Percentiles rank a stretch among this genome's conserved stretches.
These are phyloP conservation scores for Colletotrichum somersetense DNA, from an alignment of 2,329 filamentous ascomycete species.

Conservation along the genomic window DNA sequence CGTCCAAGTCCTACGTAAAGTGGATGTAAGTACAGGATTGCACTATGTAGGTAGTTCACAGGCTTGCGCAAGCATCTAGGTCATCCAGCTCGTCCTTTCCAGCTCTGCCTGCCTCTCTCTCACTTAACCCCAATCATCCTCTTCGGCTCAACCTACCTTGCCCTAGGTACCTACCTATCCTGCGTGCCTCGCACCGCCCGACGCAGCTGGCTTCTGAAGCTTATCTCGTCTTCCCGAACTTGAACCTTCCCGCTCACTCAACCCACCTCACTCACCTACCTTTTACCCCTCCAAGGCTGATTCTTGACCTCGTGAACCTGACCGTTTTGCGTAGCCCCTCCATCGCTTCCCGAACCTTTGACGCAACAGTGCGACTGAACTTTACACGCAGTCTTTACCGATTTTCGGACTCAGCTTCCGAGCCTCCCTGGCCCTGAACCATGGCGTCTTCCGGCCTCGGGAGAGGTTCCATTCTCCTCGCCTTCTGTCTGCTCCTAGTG, in stretches of 20 bases:
- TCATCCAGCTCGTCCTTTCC: background rate
- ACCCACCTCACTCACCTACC: background rate
- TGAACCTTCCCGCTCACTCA: slow-evolving; percentile 25
- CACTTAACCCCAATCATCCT: background rate
- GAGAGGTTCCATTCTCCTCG: slow-evolving; percentile 65
- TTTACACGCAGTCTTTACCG: slow-evolving; percentile 25
- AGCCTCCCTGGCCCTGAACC: slow-evolving; percentile 33
- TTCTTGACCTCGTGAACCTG: slow-evolving; percentile 21
- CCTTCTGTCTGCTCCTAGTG: slow-evolving; percentile 66
- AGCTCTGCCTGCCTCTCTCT: background rate
- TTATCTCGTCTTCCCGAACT: slow-evolving; percentile 7
- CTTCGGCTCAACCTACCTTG: slow-evolving; percentile 9
- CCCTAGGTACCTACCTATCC: background rate
- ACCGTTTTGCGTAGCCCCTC: slow-evolving; percentile 18
- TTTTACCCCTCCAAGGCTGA: slow-evolving; percentile 29
- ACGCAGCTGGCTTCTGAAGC: slow-evolving; percentile 8
- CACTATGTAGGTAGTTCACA: background rate
- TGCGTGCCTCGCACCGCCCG: slow-evolving; percentile 1
- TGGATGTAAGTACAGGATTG: slow-evolving; percentile 2
- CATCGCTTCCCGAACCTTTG: slow-evolving; percentile 11
- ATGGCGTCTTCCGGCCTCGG: slow-evolving; percentile 64
- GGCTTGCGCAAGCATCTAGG: slow-evolving; percentile 1
- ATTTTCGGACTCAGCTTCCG: background rate
- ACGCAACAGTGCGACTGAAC: slow-evolving; percentile 23
- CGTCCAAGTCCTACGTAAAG: slow-evolving; percentile 29